Evolutionary conservation across 1,284 basidiomycete genomes (phyloP), one percentile per base, ranked within the genome.

Genomic region (Cutaneotrichosporon sp.): DNA sequence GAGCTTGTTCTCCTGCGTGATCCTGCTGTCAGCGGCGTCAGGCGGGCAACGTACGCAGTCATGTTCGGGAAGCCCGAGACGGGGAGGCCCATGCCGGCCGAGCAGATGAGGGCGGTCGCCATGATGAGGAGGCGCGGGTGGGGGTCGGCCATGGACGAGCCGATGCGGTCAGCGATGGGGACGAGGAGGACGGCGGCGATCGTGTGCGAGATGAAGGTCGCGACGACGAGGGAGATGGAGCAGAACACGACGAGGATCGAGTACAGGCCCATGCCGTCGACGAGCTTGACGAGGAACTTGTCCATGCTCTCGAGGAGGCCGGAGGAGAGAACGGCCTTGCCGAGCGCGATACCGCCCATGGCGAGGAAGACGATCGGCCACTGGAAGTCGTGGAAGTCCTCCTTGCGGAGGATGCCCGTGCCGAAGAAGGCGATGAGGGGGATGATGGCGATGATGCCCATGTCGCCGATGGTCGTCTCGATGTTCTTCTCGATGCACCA

Each of bases 271-370:
- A 89, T 82, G 1, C 88, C 93, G 2, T 87, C 79, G 18, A 98
- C 87, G 27, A 89, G 72, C 8, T 81, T 73, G 51, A 89, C 86
- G 59, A 98, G 89, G 18, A 87, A 74, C 0, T 77, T 77, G 70
- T 93, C 91, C 79, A 94, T 83, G 36, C 89, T 85, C 34, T 87
- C 86, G 33, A 98, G 83, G 43, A 99, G 82, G 0, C 97, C 95
- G 45, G 92, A 95, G 2, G 90, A 89, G 20, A 88, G 85, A 3
- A 99, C 95, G 2, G 93, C 95, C 75, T 97, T 92, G 53, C 95
- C 97, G 3, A 98, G 86, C 0, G 94, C 92, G 56, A 98, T 95
- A 36, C 97, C 95, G 20, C 97, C 95, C 95, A 99, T 99, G n/a
- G 93, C 93, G 57, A 95, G 83, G 81, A 93, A 81, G 50, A 95